phyloP scores from a whole-genome alignment of 441 rosid genomes.

The Adansonia madagascariensis region DNA sequence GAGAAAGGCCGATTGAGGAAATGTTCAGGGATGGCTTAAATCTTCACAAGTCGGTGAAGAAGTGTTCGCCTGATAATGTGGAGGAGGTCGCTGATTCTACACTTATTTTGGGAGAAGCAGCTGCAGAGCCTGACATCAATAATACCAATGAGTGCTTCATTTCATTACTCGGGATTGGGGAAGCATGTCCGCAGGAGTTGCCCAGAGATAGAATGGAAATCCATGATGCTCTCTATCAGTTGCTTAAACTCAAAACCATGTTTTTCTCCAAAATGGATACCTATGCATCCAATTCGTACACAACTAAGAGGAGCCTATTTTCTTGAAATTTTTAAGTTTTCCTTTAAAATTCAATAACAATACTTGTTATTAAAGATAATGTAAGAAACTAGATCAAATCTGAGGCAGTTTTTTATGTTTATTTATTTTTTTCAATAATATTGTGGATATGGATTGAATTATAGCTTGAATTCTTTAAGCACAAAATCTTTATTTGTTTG shows the following conservation, averaged over 20 bases:
- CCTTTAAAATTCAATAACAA: not conserved
- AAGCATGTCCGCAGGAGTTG: slow-evolving; percentile 2
- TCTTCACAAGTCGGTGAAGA: not conserved
- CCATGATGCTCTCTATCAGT: not conserved
- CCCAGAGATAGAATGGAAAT: slow-evolving; percentile 9
- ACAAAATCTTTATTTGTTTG: no score
- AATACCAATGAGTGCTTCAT: not conserved
- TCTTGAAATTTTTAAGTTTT: not conserved
- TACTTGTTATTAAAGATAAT: not conserved
- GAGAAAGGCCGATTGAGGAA: not conserved
- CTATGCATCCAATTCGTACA: not conserved
- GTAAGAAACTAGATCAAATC: not conserved
- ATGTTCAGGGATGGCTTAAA: slow-evolving; percentile 2
- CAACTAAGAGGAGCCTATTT: not conserved
- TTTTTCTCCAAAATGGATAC: not conserved
- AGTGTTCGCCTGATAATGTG: not conserved
- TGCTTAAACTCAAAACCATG: not conserved
- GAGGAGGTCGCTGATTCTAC: not conserved
- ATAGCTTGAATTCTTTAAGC: no score
- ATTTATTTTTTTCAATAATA: no score
- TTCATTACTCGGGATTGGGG: not conserved
- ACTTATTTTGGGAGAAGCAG: not conserved
- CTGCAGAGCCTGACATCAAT: not conserved
- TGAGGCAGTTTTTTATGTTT: no score
- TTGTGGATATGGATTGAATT: not conserved